Evolutionary conservation across 2,329 filamentous ascomycete genomes (phyloP).

Genomic region (Fonsecaea pedrosoi): DNA sequence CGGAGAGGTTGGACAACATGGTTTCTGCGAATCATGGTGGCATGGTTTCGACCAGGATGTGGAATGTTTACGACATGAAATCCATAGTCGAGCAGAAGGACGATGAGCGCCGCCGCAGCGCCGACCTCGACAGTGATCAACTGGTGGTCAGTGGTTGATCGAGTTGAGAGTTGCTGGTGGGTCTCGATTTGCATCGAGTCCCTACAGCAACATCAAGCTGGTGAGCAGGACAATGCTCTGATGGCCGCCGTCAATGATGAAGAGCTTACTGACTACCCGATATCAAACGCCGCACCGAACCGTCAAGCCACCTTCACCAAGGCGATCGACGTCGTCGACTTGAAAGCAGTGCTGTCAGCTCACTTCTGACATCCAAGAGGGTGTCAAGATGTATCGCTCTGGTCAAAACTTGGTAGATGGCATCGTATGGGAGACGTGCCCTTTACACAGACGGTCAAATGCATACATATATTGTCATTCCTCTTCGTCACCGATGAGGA

Average conservation of each 20-base stretch:
- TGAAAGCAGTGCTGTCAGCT: no score
- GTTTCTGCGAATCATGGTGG: background rate
- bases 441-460: no score
- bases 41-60: background rate
- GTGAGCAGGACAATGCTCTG: slow-evolving; percentile 1
- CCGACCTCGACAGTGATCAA: background rate
- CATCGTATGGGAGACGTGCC: no score
- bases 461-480: no score
- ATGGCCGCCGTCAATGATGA: background rate
- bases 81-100: background rate
- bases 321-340: no score
- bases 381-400: no score
- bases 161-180: no score
- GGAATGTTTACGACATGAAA: background rate
- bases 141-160: no score
- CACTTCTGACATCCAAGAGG: no score
- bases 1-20: background rate
- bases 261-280: slow-evolving; percentile 7
- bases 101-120: background rate
- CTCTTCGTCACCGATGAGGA: no score
- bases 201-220: background rate
- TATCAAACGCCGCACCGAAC: slow-evolving; percentile 2
- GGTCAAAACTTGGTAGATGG: no score
- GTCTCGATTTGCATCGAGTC: background rate
- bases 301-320: background rate